These are phyloP conservation scores for Xylaria bambusicola DNA, from an alignment of 495 filamentous ascomycete genomes.

Conservation along the genomic window DNA sequence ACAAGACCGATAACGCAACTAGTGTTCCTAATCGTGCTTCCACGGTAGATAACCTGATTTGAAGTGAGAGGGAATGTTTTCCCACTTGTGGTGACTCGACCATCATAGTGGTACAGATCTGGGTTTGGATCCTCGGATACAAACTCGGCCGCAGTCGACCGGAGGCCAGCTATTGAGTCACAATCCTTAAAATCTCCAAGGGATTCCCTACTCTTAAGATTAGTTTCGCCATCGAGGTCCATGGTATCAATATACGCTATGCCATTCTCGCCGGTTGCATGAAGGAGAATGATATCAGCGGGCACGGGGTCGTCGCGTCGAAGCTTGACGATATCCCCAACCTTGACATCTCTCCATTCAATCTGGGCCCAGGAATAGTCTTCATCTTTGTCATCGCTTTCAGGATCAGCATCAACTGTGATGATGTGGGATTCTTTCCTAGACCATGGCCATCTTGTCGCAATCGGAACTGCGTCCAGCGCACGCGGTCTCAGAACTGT, in stretches of 20 bases:
- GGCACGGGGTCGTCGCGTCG: slow-evolving; percentile 76
- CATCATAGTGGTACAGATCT: slow-evolving; percentile 86
- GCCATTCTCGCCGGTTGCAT: slow-evolving; percentile 73
- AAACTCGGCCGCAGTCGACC: slow-evolving; percentile 52
- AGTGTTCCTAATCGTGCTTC: slow-evolving; percentile 82
- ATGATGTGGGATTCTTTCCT: background rate
- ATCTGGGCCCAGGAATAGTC: slow-evolving; percentile 58
- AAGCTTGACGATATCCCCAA: slow-evolving; percentile 81
- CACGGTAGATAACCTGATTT: slow-evolving; percentile 79
- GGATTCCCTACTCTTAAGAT: slow-evolving; percentile 67
- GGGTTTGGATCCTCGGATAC: slow-evolving; percentile 84
- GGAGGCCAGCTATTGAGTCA: slow-evolving; percentile 57
- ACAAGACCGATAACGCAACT: slow-evolving; percentile 69
- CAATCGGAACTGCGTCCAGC: background rate
- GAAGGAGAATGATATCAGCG: slow-evolving; percentile 75
- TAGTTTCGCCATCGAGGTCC: slow-evolving; percentile 94
- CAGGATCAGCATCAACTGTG: slow-evolving; percentile 4
- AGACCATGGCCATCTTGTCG: slow-evolving; percentile 22
- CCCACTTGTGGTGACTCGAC: slow-evolving; percentile 63
- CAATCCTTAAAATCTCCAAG: slow-evolving; percentile 54
- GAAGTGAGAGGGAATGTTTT: slow-evolving; percentile 75
- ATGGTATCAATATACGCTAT: slow-evolving; percentile 90
- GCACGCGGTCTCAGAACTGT: slow-evolving; percentile 50
- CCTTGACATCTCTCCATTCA: slow-evolving; percentile 78
- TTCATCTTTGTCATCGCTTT: slow-evolving; percentile 25